These are phyloP conservation scores for Boletellus dicymbophilus DNA, from an alignment of 1,284 basidiomycete genomes.

Conservation along the genomic window DNA sequence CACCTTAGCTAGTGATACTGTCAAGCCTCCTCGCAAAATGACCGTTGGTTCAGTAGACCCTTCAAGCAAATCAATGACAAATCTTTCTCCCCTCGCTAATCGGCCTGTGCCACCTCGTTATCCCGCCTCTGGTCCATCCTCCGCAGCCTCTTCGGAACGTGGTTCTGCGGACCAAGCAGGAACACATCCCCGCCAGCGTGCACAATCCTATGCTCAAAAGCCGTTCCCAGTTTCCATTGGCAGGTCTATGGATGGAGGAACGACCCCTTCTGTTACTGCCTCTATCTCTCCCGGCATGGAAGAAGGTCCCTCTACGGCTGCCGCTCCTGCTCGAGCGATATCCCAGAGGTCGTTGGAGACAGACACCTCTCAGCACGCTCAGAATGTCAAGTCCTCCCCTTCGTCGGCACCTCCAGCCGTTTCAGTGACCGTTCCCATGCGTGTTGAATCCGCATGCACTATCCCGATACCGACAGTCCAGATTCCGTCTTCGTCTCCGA, in stretches of 20 bases:
- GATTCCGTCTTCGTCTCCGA: slow-evolving; percentile 1
- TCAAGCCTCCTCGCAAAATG: slow-evolving; percentile 30
- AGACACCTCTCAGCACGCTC: slow-evolving; percentile 7
- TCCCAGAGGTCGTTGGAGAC: slow-evolving; percentile 10
- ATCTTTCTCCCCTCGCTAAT: slow-evolving; percentile 52
- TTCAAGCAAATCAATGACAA: slow-evolving; percentile 40
- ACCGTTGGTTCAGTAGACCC: slow-evolving; percentile 24
- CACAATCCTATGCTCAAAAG: slow-evolving; percentile 33
- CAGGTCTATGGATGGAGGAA: slow-evolving; percentile 17
- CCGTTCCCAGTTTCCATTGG: slow-evolving; percentile 27
- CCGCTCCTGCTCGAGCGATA: slow-evolving; percentile 2
- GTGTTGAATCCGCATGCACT: slow-evolving; percentile 1
- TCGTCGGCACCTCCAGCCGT: slow-evolving; percentile 5
- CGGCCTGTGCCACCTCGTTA: slow-evolving; percentile 56
- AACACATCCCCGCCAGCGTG: slow-evolving; percentile 24
- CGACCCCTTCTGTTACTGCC: slow-evolving; percentile 5
- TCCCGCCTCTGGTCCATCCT: slow-evolving; percentile 27
- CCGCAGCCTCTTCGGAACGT: slow-evolving; percentile 44
- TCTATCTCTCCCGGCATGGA: slow-evolving; percentile 9
- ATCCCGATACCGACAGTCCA: slow-evolving; percentile 1
- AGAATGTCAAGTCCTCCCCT: not conserved
- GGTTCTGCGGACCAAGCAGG: slow-evolving; percentile 23
- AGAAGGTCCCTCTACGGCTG: not conserved
- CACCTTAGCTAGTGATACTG: slow-evolving; percentile 48
- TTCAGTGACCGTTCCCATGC: slow-evolving; percentile 7